phyloP scores from a whole-genome alignment of 2,329 filamentous ascomycete genomes.

The Stagonosporopsis vannaccii region DNA sequence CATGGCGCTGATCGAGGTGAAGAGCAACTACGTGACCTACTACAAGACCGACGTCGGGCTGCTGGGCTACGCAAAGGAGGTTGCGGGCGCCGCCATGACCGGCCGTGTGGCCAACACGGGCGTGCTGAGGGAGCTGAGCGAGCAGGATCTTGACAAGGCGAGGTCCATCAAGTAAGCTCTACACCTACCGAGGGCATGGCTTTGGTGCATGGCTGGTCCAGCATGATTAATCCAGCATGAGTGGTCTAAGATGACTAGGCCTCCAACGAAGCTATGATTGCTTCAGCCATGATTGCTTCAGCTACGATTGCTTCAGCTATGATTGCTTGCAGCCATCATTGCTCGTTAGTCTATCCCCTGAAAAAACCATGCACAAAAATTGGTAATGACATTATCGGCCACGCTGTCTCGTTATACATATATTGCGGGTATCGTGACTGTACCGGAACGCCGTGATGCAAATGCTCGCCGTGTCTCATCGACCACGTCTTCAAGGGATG shows the following conservation, averaged over 20 bases:
- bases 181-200: no score
- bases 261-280: slow-evolving; percentile 7
- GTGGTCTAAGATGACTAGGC: slow-evolving; percentile 6
- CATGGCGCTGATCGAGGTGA: slow-evolving; percentile 53
- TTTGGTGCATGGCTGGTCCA: no score
- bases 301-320: slow-evolving; percentile 12
- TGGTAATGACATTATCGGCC: not conserved
- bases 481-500: slow-evolving; percentile 30
- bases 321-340: no score
- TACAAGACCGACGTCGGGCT: slow-evolving; percentile 47
- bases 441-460: not conserved
- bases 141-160: slow-evolving; percentile 56
- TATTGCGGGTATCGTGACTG: slow-evolving; percentile 1
- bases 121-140: slow-evolving; percentile 56
- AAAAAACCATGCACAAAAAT: not conserved
- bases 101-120: slow-evolving; percentile 52
- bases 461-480: not conserved
- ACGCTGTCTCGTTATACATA: not conserved
- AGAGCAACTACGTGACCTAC: slow-evolving; percentile 50
- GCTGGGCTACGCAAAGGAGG: slow-evolving; percentile 52
- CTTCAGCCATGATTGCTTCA: slow-evolving; percentile 15
- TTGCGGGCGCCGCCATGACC: slow-evolving; percentile 47
- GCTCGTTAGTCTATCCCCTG: not conserved
- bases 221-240: no score
- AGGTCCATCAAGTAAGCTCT: slow-evolving; percentile 33